A percentile compares a stretch with the other conserved stretches of the same genome.
Conservation (phyloP, 768 basidiomycete species). For the Trametes meyenii region DNA sequence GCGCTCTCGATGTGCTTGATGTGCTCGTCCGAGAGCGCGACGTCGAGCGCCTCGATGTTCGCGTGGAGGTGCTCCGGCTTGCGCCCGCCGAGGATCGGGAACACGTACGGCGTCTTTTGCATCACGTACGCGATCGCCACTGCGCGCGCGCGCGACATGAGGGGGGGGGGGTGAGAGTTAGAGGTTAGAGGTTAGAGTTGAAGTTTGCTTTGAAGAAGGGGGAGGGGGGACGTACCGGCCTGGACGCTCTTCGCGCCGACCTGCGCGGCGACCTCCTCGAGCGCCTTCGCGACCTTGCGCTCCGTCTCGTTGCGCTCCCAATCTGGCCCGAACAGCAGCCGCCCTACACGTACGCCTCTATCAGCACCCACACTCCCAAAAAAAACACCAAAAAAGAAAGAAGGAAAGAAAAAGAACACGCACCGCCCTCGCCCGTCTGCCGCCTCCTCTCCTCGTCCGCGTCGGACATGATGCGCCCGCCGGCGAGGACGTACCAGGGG, state of each 20-base stretch:
- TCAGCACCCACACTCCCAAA: constrained; percentile 5
- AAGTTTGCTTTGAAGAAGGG: too few species aligned
- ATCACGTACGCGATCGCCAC: constrained; percentile 58
- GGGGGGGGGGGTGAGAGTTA: too few species aligned
- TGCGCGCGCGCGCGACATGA: too few species aligned
- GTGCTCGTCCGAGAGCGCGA: constrained; percentile 49
- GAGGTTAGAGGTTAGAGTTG: neutral
- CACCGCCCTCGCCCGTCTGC: constrained; percentile 38
- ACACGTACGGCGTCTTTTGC: constrained; percentile 55
- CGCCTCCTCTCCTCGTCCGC: constrained; percentile 39
- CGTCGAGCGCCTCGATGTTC: constrained; percentile 54
- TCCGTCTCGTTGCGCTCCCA: constrained; percentile 55
- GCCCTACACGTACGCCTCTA: constrained; percentile 29
- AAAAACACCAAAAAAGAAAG: too few species aligned
- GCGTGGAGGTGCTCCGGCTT: constrained; percentile 53
- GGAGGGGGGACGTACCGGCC: constrained; percentile 38
- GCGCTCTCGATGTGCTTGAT: constrained; percentile 48
- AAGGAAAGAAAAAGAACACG: too few species aligned
- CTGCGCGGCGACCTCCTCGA: constrained; percentile 54
- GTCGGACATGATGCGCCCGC: constrained; percentile 44
- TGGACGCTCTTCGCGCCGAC: constrained; percentile 51
- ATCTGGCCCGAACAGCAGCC: constrained; percentile 30
- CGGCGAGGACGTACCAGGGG: constrained; percentile 21
- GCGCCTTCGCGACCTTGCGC: constrained; percentile 42
- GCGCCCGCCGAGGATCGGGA: constrained; percentile 54